Percentiles rank a stretch among this genome's conserved stretches.
phyloP scores from a whole-genome alignment of 257 asterid species.

The Craterostigma plantagineum region DNA sequence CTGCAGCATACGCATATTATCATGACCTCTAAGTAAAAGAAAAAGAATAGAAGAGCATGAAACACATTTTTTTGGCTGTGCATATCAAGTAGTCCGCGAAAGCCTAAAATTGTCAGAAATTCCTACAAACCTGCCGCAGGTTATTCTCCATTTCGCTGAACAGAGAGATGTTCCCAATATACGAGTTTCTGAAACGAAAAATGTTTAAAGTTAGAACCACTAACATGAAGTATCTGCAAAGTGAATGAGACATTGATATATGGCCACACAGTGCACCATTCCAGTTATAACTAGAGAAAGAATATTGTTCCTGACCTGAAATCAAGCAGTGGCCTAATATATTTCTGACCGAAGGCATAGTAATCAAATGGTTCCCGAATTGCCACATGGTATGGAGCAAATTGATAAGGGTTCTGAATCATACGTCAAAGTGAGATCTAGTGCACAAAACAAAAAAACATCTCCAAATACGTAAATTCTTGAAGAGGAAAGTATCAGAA shows the following conservation, averaged over 20 bases:
- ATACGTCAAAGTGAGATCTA: constrained; percentile 1
- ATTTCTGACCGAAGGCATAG: constrained; percentile 65
- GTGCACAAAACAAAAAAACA: background rate
- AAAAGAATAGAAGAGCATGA: too few species aligned
- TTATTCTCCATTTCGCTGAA: constrained; percentile 63
- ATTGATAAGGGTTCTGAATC: constrained; percentile 58
- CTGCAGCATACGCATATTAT: too few species aligned
- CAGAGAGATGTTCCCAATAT: constrained; percentile 54
- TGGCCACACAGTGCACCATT: constrained; percentile 2
- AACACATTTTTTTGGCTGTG: too few species aligned
- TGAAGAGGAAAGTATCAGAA: constrained; percentile 3
- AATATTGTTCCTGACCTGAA: constrained; percentile 33
- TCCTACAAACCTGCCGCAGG: constrained; percentile 56
- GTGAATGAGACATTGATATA: background rate
- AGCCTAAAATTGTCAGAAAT: background rate
- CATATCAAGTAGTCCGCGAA: too few species aligned
- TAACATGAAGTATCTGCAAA: background rate
- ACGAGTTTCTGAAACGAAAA: constrained; percentile 48
- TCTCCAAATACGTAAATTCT: background rate
- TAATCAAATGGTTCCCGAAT: constrained; percentile 86
- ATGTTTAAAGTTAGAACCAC: too few species aligned
- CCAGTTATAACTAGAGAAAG: too few species aligned
- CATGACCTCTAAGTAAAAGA: too few species aligned
- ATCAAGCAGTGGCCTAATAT: constrained; percentile 53
- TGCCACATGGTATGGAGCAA: constrained; percentile 60